Base-by-base conservation (phyloP, 1,284 basidiomycete genomes). In the Tylopilus sp. region DNA sequence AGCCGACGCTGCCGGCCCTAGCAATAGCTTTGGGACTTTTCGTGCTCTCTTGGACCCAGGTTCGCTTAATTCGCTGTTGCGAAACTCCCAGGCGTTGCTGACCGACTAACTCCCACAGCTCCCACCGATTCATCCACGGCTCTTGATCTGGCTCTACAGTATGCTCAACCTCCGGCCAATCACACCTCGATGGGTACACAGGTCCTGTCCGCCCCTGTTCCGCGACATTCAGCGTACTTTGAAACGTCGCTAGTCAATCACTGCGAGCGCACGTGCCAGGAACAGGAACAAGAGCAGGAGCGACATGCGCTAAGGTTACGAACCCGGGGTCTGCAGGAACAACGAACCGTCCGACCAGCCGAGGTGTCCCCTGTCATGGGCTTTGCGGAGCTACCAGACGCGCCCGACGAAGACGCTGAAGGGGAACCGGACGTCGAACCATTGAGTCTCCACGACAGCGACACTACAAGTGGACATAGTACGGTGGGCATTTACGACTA, bases 251-350 rank as follows among this genome's bases (percentile, higher is more conserved):
- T 66, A 9, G 55, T 68, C 54, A 55, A 51, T 53, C 57, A 55
- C 52, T 66, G 64, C 53, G 66, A 66, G 45, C 66, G 64, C 65
- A 69, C 64, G 63, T 66, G 67, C 48, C 66, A 66, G 67, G 64
- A 69, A 67, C 64, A 66, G 63, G 67, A 66, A 67, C 66, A 56
- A 9, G 63, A 68, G 37, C 61, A 64, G 15, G 66, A 66, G 45
- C 61, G 66, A 10, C 67, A 63, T 47, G 67, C 59, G 15, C 28
- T 66, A 45, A 53, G 66, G 48, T 61, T 66, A 48, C 59, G 51
- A 21, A 68, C 67, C 5, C 67, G 68, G 54, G 66, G 56, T 51
- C 49, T 67, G 29, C 64, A 66, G 33, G 63, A 67, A 39, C 64
- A 66, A 41, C 58, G 55, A 36, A 66, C 64, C 42, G 64, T 66